These are phyloP conservation scores for Pseudoneurospora amorphoporcata DNA, from an alignment of 495 filamentous ascomycete genomes.

Conservation along the genomic window DNA sequence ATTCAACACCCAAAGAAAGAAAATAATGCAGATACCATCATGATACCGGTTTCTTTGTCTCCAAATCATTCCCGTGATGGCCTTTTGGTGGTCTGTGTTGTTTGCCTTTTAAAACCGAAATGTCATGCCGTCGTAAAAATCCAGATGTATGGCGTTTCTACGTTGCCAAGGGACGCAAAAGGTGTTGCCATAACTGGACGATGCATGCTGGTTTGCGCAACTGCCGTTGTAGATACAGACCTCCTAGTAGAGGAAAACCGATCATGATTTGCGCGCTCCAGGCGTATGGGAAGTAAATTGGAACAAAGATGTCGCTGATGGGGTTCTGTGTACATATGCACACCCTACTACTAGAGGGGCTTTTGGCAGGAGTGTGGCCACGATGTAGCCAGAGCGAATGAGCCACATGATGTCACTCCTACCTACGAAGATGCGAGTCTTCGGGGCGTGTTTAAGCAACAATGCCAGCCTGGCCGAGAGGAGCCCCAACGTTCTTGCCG, in stretches of 20 bases:
- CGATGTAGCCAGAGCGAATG: background rate
- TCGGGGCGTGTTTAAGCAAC: conserved; percentile 13
- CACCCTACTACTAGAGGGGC: conserved; percentile 28
- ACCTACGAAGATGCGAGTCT: background rate
- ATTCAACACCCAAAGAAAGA: background rate
- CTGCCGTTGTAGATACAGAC: background rate
- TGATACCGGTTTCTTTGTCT: background rate
- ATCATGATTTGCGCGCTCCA: background rate
- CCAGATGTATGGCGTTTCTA: background rate
- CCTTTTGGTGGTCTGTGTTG: background rate
- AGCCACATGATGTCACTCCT: background rate
- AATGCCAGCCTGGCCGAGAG: conserved; percentile 29
- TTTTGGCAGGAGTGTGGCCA: conserved; percentile 4
- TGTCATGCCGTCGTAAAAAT: conserved; percentile 1
- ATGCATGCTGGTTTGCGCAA: background rate
- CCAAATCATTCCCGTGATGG: background rate
- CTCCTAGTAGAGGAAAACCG: background rate
- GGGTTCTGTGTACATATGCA: conserved; percentile 13
- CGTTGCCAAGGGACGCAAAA: background rate
- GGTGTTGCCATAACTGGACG: background rate
- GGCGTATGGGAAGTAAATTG: background rate
- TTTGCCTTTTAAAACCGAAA: background rate
- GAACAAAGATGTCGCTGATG: background rate
- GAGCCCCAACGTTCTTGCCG: conserved; percentile 47
- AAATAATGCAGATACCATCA: background rate